Evolutionary conservation across 192 early-diverging fungal species (phyloP), one percentile per base, ranked within the genome.

Genomic region (Pecoramyces ruminantium): DNA sequence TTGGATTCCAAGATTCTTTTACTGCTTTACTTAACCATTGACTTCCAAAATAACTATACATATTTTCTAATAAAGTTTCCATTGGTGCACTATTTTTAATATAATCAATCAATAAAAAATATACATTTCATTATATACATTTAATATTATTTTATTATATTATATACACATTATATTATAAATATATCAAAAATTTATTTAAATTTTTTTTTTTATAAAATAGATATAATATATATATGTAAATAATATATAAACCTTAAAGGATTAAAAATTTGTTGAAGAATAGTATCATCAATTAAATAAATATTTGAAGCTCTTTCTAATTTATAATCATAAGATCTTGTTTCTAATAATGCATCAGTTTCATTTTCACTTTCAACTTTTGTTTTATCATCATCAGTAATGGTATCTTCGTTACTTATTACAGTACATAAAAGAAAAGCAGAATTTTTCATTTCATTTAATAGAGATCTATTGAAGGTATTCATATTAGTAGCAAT

Each of bases 271-370:
- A 95, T 86, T 79, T 93, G 89, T 13, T 88, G 87, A 16, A 92
- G 85, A 8, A 90, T 89, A 1, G 91, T 88, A 79, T 96, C 93
- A 84, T 97, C 95, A 28, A 93, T 90, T 40, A 97, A 84, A 81
- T 89, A 94, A 29, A 97, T 93, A 42, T 94, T 90, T 11, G 85
- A 81, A 0, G 95, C 93, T 11, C 83, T 81, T 0, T 92, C 94
- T 14, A 96, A 86, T 38, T 86, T 83, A 82, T 91, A 92, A 30
- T 89, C 15, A 92, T 84, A n/a, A 88, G 82, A 3, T 82, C 78
- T 29, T 79, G 85, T 77, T 78, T 86, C 81, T 30, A 83, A 81
- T 40, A 86, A 83, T 9, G 78, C 29, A 16, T 80, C 80, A 12
- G 79, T 81, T n/a, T 81, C 82, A 8, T 77, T 81, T 28, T 85